Evolutionary conservation across 2,329 filamentous ascomycete genomes (phyloP).

Genomic region (Alternaria gansuensis): DNA sequence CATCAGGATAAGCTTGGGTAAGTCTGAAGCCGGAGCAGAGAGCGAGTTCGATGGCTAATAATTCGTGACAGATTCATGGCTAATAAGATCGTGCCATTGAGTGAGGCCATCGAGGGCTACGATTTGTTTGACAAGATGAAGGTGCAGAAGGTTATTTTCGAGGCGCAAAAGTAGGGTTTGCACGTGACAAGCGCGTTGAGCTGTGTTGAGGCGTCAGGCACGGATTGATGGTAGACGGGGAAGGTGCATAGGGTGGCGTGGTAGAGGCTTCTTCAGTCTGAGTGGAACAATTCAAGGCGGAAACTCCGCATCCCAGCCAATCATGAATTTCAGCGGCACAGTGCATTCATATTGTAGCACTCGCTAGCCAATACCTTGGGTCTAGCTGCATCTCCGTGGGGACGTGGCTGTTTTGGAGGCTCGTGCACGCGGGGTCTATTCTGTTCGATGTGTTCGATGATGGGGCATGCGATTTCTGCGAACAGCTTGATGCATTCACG

Average conservation of each 20-base stretch:
- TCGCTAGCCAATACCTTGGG: conserved; percentile 10
- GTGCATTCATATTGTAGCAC: conserved; percentile 2
- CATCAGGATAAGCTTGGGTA: conserved; percentile 61
- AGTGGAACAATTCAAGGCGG: neutral
- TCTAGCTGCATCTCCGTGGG: conserved; percentile 21
- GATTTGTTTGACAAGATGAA: conserved; percentile 64
- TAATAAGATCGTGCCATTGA: conserved; percentile 63
- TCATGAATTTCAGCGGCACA: neutral
- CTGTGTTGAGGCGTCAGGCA: conserved; percentile 5
- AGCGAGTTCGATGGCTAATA: conserved; percentile 7
- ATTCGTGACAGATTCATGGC: conserved; percentile 57
- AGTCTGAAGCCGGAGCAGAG: conserved; percentile 17
- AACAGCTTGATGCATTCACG: conserved; percentile 21
- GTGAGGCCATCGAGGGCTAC: conserved; percentile 62
- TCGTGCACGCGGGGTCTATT: conserved; percentile 32
- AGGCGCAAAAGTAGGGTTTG: conserved; percentile 50
- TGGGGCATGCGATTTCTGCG: conserved; percentile 25
- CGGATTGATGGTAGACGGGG: neutral
- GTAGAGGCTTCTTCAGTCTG: neutral
- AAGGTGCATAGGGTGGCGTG: neutral
- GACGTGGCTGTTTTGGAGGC: conserved; percentile 23
- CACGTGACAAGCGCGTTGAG: neutral
- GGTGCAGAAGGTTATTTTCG: conserved; percentile 63
- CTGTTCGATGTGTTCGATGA: conserved; percentile 19
- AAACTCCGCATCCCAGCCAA: conserved; percentile 8